Evolutionary conservation across 2,329 filamentous ascomycete species (phyloP), one percentile per base, ranked within the genome.

Genomic region (Aspergillus awamori): DNA sequence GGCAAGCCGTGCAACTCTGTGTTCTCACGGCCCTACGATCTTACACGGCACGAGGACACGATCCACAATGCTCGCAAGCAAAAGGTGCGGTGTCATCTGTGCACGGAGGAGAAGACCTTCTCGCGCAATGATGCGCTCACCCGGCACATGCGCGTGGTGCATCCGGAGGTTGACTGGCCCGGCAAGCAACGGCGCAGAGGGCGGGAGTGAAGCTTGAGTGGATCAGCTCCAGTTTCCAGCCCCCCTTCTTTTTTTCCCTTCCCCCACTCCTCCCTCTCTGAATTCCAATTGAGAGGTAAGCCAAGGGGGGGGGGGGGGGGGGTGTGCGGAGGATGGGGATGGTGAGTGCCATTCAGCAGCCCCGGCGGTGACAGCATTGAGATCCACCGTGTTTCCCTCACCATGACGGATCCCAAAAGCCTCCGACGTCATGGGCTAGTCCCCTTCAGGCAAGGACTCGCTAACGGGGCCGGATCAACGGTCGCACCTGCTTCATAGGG

Each of bases 91-190:
- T 99, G 95, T 77, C 88, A 93, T 64, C 80, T 97, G 52, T 99
- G 95, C 79, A 93, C 91, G 1, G 93, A 98, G 70, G 94, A 98
- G 73, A 98, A 98, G 84, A 96, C 92, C 0, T 99, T 99, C 73
- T 97, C 93, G 69, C 88, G 95, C 60, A 95, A 94, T 65, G 95
- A 99, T 80, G 95, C 95, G 1, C 83, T 98, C 52, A 98, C 94
- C 13, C 84, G 95, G 63, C 95, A 99, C 75, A 96, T 97, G 84
- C 88, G 93, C 38, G 93, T 97, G 53, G 94, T 96, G 65, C 94
- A 97, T 76, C 93, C 94, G 0, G 92, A 97, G 63, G 85, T 94
- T 59, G 90, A 93, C 65, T 89, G 91, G 69, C 88, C 89, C n/a
- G 89, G 91, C 68, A 89, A 89, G 77, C 77, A 81, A 61, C 72